A percentile compares a stretch with the other conserved stretches of the same genome.
These are phyloP conservation scores for Calcarisporium arbuscula DNA, from an alignment of 2,329 filamentous ascomycete genomes.

Conservation along the genomic window DNA sequence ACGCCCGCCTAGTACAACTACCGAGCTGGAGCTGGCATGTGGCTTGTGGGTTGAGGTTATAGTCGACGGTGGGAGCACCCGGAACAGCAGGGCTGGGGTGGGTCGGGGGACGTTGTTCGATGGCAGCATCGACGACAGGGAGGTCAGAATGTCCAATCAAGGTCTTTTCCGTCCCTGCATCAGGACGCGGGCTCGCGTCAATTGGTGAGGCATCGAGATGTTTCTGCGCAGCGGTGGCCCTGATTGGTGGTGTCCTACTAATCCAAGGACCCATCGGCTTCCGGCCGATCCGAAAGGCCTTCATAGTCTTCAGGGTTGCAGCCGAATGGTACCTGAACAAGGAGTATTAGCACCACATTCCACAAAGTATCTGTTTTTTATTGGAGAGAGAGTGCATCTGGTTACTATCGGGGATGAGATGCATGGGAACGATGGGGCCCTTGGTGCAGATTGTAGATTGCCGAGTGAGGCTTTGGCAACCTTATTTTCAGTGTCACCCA, in stretches of 20 bases:
- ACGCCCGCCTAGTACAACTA: conserved; percentile 1
- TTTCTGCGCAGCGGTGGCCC: conserved; percentile 42
- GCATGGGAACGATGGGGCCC: too few relatives aligned
- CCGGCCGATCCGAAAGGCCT: conserved; percentile 53
- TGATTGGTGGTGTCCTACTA: conserved; percentile 54
- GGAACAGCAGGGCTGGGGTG: neutral
- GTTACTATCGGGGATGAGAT: too few relatives aligned
- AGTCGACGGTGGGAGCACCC: neutral
- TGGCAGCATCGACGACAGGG: neutral
- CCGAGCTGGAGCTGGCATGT: neutral
- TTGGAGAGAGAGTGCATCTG: too few relatives aligned
- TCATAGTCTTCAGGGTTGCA: conserved; percentile 49
- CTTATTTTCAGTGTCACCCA: too few relatives aligned
- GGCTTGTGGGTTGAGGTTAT: neutral
- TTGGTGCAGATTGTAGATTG: too few relatives aligned
- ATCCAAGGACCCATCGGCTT: conserved; percentile 47
- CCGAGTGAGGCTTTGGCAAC: too few relatives aligned
- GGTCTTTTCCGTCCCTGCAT: conserved; percentile 8
- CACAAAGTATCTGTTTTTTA: too few relatives aligned
- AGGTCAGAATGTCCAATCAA: too few relatives aligned
- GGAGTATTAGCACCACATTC: too few relatives aligned
- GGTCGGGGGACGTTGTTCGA: neutral
- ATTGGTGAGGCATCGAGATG: conserved; percentile 26
- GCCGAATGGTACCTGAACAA: conserved; percentile 49
- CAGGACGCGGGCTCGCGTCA: conserved; percentile 7